Conservation (phyloP, 2,329 filamentous ascomycete genomes). For the Aspergillus awamori region DNA sequence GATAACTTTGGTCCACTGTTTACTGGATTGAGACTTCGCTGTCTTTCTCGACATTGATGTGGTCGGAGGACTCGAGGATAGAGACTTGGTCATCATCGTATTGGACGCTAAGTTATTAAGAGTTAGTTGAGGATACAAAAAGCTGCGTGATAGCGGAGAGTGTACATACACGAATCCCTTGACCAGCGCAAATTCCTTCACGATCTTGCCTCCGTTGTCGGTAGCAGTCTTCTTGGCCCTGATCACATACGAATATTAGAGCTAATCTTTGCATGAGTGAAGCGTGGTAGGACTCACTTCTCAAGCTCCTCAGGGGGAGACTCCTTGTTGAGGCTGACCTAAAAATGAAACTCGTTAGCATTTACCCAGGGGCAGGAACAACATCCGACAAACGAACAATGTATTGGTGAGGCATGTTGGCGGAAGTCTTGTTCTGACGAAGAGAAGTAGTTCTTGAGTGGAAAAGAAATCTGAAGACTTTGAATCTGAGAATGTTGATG, state of each 20-base stretch:
- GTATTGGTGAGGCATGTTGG: too few species aligned
- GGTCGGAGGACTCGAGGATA: constrained; percentile 68
- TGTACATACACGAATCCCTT: constrained; percentile 85
- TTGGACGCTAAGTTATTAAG: constrained; percentile 61
- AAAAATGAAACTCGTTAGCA: neutral
- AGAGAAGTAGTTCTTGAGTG: too few species aligned
- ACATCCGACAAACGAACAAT: too few species aligned
- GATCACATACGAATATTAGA: constrained; percentile 21
- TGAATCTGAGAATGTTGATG: too few species aligned
- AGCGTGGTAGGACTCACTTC: constrained; percentile 55
- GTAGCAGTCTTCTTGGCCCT: constrained; percentile 76
- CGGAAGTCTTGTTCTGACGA: too few species aligned
- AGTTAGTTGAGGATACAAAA: neutral
- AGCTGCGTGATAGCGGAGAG: neutral
- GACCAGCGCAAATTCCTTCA: constrained; percentile 81
- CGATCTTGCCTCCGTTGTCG: constrained; percentile 80
- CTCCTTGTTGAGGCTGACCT: constrained; percentile 81
- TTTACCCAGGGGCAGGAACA: too few species aligned
- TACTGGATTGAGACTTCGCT: constrained; percentile 72
- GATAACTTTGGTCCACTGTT: neutral
- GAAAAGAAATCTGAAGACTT: too few species aligned
- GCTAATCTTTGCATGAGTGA: neutral
- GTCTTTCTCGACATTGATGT: constrained; percentile 80
- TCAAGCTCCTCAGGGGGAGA: constrained; percentile 68
- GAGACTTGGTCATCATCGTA: constrained; percentile 69